Conservation (phyloP, 2,329 filamentous ascomycete genomes). For the Amphichorda felina region DNA sequence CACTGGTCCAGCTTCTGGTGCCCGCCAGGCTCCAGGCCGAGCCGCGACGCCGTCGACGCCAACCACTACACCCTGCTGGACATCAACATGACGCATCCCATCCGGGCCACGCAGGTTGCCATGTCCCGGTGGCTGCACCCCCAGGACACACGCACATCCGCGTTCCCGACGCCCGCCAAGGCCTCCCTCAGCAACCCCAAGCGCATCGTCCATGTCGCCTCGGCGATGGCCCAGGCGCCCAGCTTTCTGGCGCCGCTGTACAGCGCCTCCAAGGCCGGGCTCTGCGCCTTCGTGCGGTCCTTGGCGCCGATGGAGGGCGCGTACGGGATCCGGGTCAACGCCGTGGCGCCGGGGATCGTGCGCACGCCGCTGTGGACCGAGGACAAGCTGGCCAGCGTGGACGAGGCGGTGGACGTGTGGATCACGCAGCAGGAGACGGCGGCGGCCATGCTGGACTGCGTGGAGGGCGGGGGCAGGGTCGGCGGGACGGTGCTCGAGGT, state of each 20-base stretch:
- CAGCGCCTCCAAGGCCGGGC: slow-evolving; percentile 23
- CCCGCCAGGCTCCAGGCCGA: slow-evolving; percentile 21
- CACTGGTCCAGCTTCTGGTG: slow-evolving; percentile 28
- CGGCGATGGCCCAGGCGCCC: slow-evolving; percentile 22
- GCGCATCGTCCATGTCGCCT: slow-evolving; percentile 23
- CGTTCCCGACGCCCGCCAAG: slow-evolving; percentile 2
- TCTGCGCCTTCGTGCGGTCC: slow-evolving; percentile 27
- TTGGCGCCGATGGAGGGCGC: slow-evolving; percentile 17
- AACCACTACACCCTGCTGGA: slow-evolving; percentile 22
- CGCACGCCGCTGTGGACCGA: slow-evolving; percentile 33
- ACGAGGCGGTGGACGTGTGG: slow-evolving; percentile 22
- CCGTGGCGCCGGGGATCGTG: slow-evolving; percentile 30
- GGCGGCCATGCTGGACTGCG: slow-evolving; percentile 26
- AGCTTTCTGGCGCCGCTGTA: slow-evolving; percentile 23
- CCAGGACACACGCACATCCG: slow-evolving; percentile 1
- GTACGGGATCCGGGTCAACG: slow-evolving; percentile 25
- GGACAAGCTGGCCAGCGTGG: slow-evolving; percentile 26
- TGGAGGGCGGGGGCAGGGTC: slow-evolving; percentile 17
- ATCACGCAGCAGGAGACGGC: slow-evolving; percentile 29
- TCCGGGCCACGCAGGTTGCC: slow-evolving; percentile 26
- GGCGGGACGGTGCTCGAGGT: slow-evolving; percentile 31
- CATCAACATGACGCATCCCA: slow-evolving; percentile 28
- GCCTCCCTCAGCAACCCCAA: slow-evolving; percentile 17
- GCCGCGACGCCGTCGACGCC: slow-evolving; percentile 14
- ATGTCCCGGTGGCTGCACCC: slow-evolving; percentile 23